Percentiles rank a stretch among this genome's conserved stretches.
Evolutionary conservation across 345 rosid species (phyloP).

Genomic region (Brassica juncea): DNA sequence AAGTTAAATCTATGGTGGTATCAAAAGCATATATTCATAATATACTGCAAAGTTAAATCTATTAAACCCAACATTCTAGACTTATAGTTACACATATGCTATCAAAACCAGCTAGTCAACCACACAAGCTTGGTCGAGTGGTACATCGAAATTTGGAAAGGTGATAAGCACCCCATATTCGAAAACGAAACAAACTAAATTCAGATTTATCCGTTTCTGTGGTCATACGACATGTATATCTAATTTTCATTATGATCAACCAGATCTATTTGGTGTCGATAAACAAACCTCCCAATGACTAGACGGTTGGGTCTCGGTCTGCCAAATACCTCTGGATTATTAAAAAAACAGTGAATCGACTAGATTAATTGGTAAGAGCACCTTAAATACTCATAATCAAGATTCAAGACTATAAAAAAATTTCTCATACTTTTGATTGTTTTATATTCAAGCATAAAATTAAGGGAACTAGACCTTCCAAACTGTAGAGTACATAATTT

Average conservation of each 20-base stretch:
- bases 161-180: too few relatives aligned
- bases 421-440: not conserved
- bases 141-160: too few relatives aligned
- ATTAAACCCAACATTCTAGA: not conserved
- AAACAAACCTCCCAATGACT: too few relatives aligned
- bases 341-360: too few relatives aligned
- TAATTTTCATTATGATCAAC: too few relatives aligned
- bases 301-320: too few relatives aligned
- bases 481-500: not conserved
- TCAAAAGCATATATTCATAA: not conserved
- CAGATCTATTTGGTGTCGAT: too few relatives aligned
- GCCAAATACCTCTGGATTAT: too few relatives aligned
- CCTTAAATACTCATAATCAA: not conserved
- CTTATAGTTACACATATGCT: not conserved
- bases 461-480: not conserved
- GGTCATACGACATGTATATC: too few relatives aligned
- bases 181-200: too few relatives aligned
- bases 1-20: not conserved
- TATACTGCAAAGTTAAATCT: not conserved
- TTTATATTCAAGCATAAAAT: not conserved
- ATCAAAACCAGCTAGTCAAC: not conserved
- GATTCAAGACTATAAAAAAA: not conserved
- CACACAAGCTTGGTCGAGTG: too few relatives aligned
- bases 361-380: not conserved
- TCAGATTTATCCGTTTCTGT: too few relatives aligned